Evolutionary conservation across 139 green algal species (phyloP), one percentile per base, ranked within the genome.

Genomic region (Raphidocelis subcapitata): DNA sequence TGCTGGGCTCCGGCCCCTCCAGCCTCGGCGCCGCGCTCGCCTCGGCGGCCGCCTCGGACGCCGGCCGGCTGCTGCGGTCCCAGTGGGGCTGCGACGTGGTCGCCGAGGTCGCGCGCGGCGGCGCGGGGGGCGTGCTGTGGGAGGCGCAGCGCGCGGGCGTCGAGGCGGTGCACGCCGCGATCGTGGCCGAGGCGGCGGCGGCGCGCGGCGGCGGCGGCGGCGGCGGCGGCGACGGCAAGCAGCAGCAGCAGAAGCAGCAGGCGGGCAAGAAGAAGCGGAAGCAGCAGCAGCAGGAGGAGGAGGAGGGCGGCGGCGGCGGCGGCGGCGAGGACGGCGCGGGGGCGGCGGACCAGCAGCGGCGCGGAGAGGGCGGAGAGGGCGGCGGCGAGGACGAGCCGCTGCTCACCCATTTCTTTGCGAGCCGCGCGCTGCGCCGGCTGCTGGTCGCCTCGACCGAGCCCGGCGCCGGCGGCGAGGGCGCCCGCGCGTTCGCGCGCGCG

Each of bases 101-200:
- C 3, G 82, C 86, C 5, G 90, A 95, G 76, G 84, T 89, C 35
- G 87, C 81, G 23, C 46, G 81, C 4, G 90, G 90, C 23, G 90
- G 82, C 3, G 79, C 85, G 26, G 76, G 66, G 41, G 84, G 76
- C 65, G 67, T 92, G 69, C 69, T 94, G 21, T 69, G 47, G 24
- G 65, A 84, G 67, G 55, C 84, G n/a, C 70, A 72, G 1, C 51
- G 68, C 16, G 63, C 68, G 21, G 81, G 62, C 1, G 84, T 94
- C 20, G 37, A 61, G 5, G 65, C 62, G 0, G 76, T 94, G 72
- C 88, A 92, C 14, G 47, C 52, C 8, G 83, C 88, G 0, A 26
- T 94, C 12, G 80, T 85, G 28, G 76, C 65, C n/a, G 71, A 82
- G 21, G 80, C 82, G 1, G 73, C 62, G 24, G 49, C 47, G 12